Evolutionary conservation across 2,329 filamentous ascomycete genomes (phyloP).

Genomic region (Aspergillus phoenicis): DNA sequence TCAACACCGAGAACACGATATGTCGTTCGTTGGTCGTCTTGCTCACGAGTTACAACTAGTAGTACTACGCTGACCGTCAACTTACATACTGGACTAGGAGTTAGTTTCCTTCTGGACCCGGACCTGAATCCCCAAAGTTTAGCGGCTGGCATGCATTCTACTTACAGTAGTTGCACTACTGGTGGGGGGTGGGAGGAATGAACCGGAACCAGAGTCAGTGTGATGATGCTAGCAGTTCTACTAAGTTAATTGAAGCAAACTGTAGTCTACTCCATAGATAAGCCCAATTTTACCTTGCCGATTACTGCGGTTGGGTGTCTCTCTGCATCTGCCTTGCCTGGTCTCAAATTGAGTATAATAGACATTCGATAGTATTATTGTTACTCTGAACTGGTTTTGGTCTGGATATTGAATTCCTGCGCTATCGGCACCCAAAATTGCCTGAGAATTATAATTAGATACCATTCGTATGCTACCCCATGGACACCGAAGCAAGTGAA

Average conservation of each 20-base stretch:
- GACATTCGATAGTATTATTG: no score
- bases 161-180: neutral
- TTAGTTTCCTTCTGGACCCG: slow-evolving; percentile 1
- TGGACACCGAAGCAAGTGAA: slow-evolving; percentile 15
- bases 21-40: neutral
- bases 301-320: neutral
- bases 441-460: slow-evolving; percentile 3
- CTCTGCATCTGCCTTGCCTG: neutral
- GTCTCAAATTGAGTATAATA: no score
- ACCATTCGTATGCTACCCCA: neutral
- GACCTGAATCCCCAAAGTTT: slow-evolving; percentile 8
- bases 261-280: neutral
- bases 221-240: neutral
- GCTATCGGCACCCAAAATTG: neutral
- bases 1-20: neutral
- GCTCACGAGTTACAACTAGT: neutral
- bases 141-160: slow-evolving; percentile 3
- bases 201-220: slow-evolving; percentile 11
- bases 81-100: neutral
- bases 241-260: no score
- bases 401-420: neutral
- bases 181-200: slow-evolving; percentile 5
- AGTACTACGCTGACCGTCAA: neutral
- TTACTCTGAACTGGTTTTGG: no score
- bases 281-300: neutral